phyloP scores from a whole-genome alignment of 306 rosid species.

The Acacia confusa region DNA sequence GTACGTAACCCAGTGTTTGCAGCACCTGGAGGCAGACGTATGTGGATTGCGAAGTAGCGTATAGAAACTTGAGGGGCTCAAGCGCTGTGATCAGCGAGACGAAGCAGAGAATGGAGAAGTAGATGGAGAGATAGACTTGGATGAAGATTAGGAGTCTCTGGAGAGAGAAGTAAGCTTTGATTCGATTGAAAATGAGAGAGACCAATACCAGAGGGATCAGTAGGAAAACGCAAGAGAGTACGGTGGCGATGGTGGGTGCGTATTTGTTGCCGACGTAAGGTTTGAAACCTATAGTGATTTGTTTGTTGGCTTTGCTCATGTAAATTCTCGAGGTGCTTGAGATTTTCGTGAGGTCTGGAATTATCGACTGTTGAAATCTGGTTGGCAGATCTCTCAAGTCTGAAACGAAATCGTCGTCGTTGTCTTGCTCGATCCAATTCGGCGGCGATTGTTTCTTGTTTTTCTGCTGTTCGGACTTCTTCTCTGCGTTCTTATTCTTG shows the following conservation, averaged over 20 bases:
- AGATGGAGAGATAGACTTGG: conserved; percentile 84
- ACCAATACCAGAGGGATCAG: conserved; percentile 73
- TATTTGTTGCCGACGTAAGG: conserved; percentile 85
- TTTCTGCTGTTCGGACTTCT: conserved; percentile 36
- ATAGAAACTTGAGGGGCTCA: conserved; percentile 85
- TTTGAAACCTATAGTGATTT: conserved; percentile 71
- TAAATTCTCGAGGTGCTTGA: conserved; percentile 73
- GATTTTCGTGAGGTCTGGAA: conserved; percentile 84
- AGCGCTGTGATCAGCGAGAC: conserved; percentile 66
- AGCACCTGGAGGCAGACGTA: conserved; percentile 72
- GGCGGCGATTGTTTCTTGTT: conserved; percentile 46
- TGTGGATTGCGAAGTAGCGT: conserved; percentile 76
- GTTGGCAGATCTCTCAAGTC: conserved; percentile 65
- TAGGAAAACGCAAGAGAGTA: conserved; percentile 58
- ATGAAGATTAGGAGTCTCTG: conserved; percentile 88
- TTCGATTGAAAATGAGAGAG: conserved; percentile 71
- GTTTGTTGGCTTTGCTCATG: conserved; percentile 66
- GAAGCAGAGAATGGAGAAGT: conserved; percentile 74
- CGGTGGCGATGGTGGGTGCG: conserved; percentile 72
- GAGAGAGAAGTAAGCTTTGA: conserved; percentile 89
- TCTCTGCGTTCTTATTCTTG: conserved; percentile 33
- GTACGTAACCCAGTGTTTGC: conserved; percentile 77
- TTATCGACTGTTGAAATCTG: conserved; percentile 56
- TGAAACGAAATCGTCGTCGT: conserved; percentile 58
- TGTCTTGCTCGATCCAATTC: conserved; percentile 55